Evolutionary conservation across 2,329 filamentous ascomycete species (phyloP).

Genomic region (Stachybotrys chlorohalonatus): DNA sequence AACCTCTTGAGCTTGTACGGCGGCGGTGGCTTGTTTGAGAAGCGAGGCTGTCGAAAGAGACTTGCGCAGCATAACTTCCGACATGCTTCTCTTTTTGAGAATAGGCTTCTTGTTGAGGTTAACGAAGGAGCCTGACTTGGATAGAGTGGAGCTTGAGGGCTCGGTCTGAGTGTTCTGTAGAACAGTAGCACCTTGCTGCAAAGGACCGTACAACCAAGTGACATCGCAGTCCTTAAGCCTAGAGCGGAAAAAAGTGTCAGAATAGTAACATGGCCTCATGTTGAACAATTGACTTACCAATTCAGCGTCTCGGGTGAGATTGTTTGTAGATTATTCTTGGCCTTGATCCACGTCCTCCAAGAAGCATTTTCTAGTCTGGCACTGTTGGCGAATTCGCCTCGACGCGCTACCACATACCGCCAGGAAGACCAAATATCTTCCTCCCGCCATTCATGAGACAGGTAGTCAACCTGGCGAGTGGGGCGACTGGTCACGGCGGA

Average conservation of each 20-base stretch:
- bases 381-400: slow-evolving; percentile 70
- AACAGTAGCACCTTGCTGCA: slow-evolving; percentile 62
- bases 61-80: slow-evolving; percentile 85
- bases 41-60: slow-evolving; percentile 84
- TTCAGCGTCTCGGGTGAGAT: slow-evolving; percentile 87
- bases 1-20: slow-evolving; percentile 68
- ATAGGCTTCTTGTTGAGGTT: slow-evolving; percentile 73
- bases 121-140: slow-evolving; percentile 54
- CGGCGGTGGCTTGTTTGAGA: slow-evolving; percentile 79
- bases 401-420: slow-evolving; percentile 80
- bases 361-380: slow-evolving; percentile 88
- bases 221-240: slow-evolving; percentile 97
- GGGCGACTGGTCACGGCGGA: slow-evolving; percentile 65
- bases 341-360: slow-evolving; percentile 94
- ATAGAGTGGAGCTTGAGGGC: slow-evolving; percentile 32
- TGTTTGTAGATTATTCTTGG: slow-evolving; percentile 78
- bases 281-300: slow-evolving; percentile 53
- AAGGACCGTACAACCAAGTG: slow-evolving; percentile 91
- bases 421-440: slow-evolving; percentile 98
- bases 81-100: slow-evolving; percentile 93
- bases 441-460: slow-evolving; percentile 87
- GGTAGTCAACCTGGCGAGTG: slow-evolving; percentile 87
- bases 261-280: neutral
- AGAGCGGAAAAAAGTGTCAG: slow-evolving; percentile 16
- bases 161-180: slow-evolving; percentile 37